A percentile compares a stretch with the other conserved stretches of the same genome.
phyloP scores from a whole-genome alignment of 768 basidiomycete species.

The Cystofilobasidium ferigula region DNA sequence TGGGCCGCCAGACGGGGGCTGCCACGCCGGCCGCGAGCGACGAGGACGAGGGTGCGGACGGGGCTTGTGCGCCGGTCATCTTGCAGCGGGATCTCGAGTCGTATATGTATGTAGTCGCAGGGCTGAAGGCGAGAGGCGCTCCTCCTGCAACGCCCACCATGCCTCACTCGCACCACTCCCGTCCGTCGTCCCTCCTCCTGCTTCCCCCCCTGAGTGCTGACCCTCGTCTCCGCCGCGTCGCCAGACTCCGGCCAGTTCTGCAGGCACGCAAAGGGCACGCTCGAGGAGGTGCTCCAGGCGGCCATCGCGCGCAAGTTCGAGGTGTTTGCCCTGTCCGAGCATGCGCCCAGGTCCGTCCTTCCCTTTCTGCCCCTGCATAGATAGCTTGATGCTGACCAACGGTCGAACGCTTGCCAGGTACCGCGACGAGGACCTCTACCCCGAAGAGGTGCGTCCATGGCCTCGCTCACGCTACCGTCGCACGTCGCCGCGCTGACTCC shows the following conservation, averaged over 20 bases:
- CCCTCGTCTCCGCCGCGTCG: background rate
- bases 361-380: background rate
- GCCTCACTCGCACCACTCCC: slow-evolving; percentile 27
- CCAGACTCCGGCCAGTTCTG: slow-evolving; percentile 79
- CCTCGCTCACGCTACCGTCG: background rate
- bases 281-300: slow-evolving; percentile 69
- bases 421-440: slow-evolving; percentile 68
- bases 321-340: slow-evolving; percentile 80
- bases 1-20: background rate
- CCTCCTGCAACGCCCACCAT: slow-evolving; percentile 4
- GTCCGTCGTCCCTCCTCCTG: background rate
- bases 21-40: background rate
- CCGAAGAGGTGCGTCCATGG: slow-evolving; percentile 66
- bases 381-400: background rate
- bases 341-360: slow-evolving; percentile 51
- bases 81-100: background rate
- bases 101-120: no score
- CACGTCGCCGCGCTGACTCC: background rate
- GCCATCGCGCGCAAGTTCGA: slow-evolving; percentile 69
- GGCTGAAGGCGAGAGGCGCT: no score
- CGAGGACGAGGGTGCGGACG: background rate
- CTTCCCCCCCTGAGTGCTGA: background rate
- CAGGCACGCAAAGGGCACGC: slow-evolving; percentile 66
- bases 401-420: slow-evolving; percentile 44
- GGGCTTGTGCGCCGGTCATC: background rate